Conservation (phyloP, 805 yeast genomes). For the Barnettozyma wickerhamii region DNA sequence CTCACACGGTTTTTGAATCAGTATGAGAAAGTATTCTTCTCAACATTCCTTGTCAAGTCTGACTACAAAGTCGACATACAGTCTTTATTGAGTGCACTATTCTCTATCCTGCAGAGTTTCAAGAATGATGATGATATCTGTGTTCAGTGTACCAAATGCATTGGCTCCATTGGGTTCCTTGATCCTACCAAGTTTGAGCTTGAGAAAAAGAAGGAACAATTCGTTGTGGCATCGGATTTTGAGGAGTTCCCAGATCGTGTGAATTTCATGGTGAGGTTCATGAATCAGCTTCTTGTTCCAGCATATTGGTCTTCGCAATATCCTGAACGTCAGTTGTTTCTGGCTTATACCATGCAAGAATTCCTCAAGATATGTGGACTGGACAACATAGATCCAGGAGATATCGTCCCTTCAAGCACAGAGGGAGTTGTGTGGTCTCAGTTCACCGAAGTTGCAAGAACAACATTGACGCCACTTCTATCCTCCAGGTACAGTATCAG, state of each 20-base stretch:
- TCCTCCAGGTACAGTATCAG: conserved; percentile 63
- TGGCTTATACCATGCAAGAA: conserved; percentile 89
- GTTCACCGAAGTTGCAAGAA: conserved; percentile 60
- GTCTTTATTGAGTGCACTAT: conserved; percentile 44
- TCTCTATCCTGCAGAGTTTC: conserved; percentile 55
- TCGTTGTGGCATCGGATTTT: conserved; percentile 58
- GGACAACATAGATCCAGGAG: conserved; percentile 27
- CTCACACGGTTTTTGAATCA: conserved; percentile 47
- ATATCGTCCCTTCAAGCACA: conserved; percentile 22
- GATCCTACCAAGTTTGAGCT: conserved; percentile 57
- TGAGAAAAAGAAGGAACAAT: conserved; percentile 34
- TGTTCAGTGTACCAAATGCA: conserved; percentile 57
- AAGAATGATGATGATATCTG: conserved; percentile 48
- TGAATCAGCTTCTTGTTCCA: conserved; percentile 70
- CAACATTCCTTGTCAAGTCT: conserved; percentile 35
- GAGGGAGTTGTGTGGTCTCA: conserved; percentile 49
- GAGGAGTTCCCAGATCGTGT: conserved; percentile 57
- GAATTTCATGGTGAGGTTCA: conserved; percentile 56
- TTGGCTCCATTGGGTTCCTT: conserved; percentile 73
- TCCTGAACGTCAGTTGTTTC: conserved; percentile 75
- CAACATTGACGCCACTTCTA: conserved; percentile 71
- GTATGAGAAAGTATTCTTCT: conserved; percentile 47
- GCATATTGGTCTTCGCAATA: conserved; percentile 88
- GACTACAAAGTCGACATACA: conserved; percentile 34
- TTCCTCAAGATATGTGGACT: conserved; percentile 61